Percentiles rank a stretch among this genome's conserved stretches.
These are phyloP conservation scores for Colletotrichum musicola DNA, from an alignment of 2,329 filamentous ascomycete genomes.

Conservation along the genomic window DNA sequence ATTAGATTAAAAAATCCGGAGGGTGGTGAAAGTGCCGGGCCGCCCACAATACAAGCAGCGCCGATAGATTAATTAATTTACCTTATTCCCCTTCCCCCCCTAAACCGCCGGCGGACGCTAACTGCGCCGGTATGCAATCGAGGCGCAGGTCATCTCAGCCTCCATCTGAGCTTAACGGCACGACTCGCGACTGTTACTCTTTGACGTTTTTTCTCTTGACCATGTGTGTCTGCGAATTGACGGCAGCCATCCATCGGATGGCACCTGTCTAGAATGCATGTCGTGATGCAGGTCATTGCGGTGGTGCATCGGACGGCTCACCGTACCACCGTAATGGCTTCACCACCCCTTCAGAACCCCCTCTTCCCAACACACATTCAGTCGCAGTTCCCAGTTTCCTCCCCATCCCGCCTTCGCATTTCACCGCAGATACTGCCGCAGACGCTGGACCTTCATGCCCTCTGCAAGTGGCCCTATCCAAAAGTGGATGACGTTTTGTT, in stretches of 20 bases:
- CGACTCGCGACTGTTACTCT: slow-evolving; percentile 4
- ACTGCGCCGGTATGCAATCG: neutral
- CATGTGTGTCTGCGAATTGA: neutral
- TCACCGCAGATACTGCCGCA: slow-evolving; percentile 10
- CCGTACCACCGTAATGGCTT: slow-evolving; percentile 1
- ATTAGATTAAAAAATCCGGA: slow-evolving; percentile 20
- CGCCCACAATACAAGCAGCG: slow-evolving; percentile 36
- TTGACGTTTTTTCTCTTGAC: neutral
- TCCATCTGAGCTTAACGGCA: slow-evolving; percentile 23
- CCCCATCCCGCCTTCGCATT: neutral
- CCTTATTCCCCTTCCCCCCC: neutral
- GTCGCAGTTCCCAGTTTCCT: slow-evolving; percentile 1
- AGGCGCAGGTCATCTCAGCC: slow-evolving; percentile 4
- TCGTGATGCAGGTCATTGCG: neutral
- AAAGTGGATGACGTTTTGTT: slow-evolving; percentile 10
- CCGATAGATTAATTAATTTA: slow-evolving; percentile 34
- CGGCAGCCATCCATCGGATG: neutral
- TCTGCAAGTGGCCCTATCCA: neutral
- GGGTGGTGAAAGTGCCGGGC: neutral
- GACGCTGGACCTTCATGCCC: slow-evolving; percentile 3
- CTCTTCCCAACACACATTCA: neutral
- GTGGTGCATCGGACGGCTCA: slow-evolving; percentile 1
- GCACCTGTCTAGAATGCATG: neutral
- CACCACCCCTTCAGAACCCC: neutral
- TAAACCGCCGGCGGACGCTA: slow-evolving; percentile 1